These are phyloP conservation scores for Acephala macrosclerotiorum DNA, from an alignment of 2,329 filamentous ascomycete genomes.

Conservation along the genomic window DNA sequence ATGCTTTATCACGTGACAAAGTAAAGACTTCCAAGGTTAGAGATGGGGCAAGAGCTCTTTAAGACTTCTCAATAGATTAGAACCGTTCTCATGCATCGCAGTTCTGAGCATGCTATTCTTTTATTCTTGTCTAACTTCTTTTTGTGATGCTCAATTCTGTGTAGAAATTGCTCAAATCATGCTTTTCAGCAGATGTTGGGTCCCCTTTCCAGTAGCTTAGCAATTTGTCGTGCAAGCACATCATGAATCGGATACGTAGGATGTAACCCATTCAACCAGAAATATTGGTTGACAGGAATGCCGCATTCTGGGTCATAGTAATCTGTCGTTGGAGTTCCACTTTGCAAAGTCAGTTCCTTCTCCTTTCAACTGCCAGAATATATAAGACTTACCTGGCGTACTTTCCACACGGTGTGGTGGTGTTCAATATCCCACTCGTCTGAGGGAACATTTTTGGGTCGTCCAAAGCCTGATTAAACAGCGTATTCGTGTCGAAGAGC, in stretches of 20 bases:
- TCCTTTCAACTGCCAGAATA: not conserved
- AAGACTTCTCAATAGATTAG: no score
- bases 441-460: not conserved
- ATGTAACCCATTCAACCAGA: constrained; percentile 14
- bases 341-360: not conserved
- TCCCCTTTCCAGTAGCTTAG: not conserved
- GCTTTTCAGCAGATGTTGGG: not conserved
- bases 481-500: not conserved
- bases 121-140: no score
- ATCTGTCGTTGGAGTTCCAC: constrained; percentile 7
- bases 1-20: no score
- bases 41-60: no score
- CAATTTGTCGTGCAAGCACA: constrained; percentile 7
- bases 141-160: no score
- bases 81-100: no score
- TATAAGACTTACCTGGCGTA: not conserved
- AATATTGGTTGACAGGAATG: constrained; percentile 11
- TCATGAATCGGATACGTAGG: constrained; percentile 10
- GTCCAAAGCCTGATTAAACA: constrained; percentile 1
- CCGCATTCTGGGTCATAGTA: not conserved
- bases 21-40: no score
- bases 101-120: no score
- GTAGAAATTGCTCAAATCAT: no score
- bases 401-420: not conserved
- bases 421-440: constrained; percentile 2